phyloP scores from a whole-genome alignment of 2,329 filamentous ascomycete genomes.

The Hortaea werneckii region DNA sequence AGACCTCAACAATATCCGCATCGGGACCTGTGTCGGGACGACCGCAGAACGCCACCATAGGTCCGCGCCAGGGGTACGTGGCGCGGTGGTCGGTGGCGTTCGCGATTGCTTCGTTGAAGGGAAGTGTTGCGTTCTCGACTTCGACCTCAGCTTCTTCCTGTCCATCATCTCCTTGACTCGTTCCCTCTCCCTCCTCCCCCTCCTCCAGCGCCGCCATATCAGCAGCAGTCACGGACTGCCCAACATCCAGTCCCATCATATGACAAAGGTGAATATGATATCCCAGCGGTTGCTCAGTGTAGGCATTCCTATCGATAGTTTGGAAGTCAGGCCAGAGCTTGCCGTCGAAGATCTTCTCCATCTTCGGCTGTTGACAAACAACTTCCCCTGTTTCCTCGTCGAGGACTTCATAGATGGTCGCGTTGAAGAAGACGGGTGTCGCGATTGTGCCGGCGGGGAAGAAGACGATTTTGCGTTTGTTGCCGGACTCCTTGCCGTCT shows the following conservation, averaged over 20 bases:
- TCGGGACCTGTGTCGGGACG: not conserved
- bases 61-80: not conserved
- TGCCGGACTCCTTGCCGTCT: not conserved
- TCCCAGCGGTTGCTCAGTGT: not conserved
- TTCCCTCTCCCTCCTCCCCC: not conserved
- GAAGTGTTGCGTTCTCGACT: not conserved
- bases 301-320: not conserved
- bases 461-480: not conserved
- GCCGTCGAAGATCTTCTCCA: not conserved
- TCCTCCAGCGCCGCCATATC: no score
- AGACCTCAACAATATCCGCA: not conserved
- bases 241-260: not conserved
- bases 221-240: no score
- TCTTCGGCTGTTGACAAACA: not conserved
- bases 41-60: not conserved
- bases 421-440: not conserved
- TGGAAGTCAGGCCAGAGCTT: not conserved
- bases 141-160: not conserved
- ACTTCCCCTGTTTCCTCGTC: not conserved
- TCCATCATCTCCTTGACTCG: not conserved
- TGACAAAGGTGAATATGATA: not conserved
- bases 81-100: not conserved
- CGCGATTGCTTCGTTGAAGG: not conserved
- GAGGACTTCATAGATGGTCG: not conserved
- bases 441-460: not conserved